Percentiles rank a stretch among this genome's conserved stretches.
phyloP scores from a whole-genome alignment of 257 asterid species.

The Solanum appendiculatum region DNA sequence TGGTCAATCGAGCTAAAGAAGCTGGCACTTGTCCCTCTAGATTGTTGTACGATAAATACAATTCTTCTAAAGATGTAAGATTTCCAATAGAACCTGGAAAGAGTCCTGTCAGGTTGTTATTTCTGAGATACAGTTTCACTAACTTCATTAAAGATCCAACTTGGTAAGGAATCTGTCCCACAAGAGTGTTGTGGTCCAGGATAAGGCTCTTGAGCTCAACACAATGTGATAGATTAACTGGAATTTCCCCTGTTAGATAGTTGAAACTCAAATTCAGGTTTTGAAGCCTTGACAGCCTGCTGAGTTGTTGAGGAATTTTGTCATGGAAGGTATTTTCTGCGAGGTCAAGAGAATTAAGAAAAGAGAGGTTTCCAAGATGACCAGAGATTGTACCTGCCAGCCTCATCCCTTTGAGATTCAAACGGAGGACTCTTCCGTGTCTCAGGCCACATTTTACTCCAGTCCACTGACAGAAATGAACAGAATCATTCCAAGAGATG shows the following conservation, averaged over 20 bases:
- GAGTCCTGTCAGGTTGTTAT: slow-evolving; percentile 37
- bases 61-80: slow-evolving; percentile 23
- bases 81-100: slow-evolving; percentile 41
- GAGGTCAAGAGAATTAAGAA: slow-evolving; percentile 25
- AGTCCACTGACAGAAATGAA: slow-evolving; percentile 33
- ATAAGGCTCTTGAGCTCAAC: slow-evolving; percentile 13
- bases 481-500: slow-evolving; percentile 26
- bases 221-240: slow-evolving; percentile 18
- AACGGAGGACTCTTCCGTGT: slow-evolving; percentile 15
- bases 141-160: slow-evolving; percentile 10
- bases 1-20: slow-evolving; percentile 10
- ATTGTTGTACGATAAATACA: slow-evolving; percentile 26
- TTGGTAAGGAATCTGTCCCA: slow-evolving; percentile 7
- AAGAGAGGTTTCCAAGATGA: slow-evolving; percentile 29
- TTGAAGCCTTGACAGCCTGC: slow-evolving; percentile 25
- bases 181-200: slow-evolving; percentile 23
- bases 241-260: slow-evolving; percentile 23
- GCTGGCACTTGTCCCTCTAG: slow-evolving; percentile 27
- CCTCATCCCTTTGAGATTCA: slow-evolving; percentile 17
- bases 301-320: slow-evolving; percentile 23
- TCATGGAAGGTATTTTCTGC: slow-evolving; percentile 27
- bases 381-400: slow-evolving; percentile 27
- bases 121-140: slow-evolving; percentile 13
- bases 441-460: slow-evolving; percentile 24
- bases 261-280: slow-evolving; percentile 26